phyloP scores from a whole-genome alignment of 192 early-diverging fungal species.

The Dispira parvispora region DNA sequence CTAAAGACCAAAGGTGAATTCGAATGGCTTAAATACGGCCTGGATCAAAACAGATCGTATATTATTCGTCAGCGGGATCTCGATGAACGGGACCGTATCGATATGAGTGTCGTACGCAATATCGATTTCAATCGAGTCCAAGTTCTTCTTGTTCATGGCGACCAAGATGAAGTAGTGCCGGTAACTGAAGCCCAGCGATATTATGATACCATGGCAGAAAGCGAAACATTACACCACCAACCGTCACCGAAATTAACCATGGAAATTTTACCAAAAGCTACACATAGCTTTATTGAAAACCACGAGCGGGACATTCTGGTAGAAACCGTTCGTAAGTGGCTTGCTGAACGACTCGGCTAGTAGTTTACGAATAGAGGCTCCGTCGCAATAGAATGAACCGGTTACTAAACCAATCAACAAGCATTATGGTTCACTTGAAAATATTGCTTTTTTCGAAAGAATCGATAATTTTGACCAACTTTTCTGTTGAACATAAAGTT shows the following conservation, averaged over 20 bases:
- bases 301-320: neutral
- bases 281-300: neutral
- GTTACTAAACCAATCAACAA: too few relatives aligned
- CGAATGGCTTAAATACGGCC: constrained; percentile 28
- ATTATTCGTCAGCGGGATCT: constrained; percentile 19
- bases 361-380: too few relatives aligned
- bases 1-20: constrained; percentile 24
- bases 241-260: neutral
- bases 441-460: too few relatives aligned
- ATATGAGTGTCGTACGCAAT: constrained; percentile 27
- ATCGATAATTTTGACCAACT: too few relatives aligned
- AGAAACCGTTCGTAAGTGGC: neutral
- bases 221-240: neutral
- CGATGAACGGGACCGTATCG: constrained; percentile 14
- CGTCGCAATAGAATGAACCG: too few relatives aligned
- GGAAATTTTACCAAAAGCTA: neutral
- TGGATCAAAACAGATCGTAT: constrained; percentile 12
- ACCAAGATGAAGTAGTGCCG: constrained; percentile 27
- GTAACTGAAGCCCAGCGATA: constrained; percentile 26
- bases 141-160: constrained; percentile 32
- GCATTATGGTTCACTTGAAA: too few relatives aligned
- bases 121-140: constrained; percentile 20
- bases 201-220: constrained; percentile 18
- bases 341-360: neutral
- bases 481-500: too few relatives aligned